These are phyloP conservation scores for Lyophyllum decastes DNA, from an alignment of 768 basidiomycete species.

Conservation along the genomic window DNA sequence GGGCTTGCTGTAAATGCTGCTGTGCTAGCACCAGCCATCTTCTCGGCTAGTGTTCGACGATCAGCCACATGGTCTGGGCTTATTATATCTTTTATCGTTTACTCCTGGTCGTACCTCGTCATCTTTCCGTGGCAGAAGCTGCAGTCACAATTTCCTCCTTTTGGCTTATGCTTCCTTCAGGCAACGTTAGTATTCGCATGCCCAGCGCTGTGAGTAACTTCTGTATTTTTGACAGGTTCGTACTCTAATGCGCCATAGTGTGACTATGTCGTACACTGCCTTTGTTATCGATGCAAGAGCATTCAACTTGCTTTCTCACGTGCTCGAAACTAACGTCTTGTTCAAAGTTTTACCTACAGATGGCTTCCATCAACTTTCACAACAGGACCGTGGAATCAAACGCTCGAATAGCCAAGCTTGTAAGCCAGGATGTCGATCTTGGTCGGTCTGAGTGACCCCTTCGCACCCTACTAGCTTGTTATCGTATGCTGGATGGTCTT, in stretches of 20 bases:
- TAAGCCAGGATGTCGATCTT: too few species aligned
- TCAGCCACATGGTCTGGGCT: background rate
- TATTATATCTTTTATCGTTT: background rate
- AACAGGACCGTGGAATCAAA: background rate
- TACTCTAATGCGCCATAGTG: background rate
- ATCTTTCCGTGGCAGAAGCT: background rate
- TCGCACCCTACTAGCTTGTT: conserved; percentile 1
- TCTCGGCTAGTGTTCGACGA: background rate
- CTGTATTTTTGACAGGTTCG: too few species aligned
- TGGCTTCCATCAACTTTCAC: background rate
- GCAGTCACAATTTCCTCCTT: background rate
- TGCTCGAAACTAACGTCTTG: background rate
- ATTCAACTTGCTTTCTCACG: background rate
- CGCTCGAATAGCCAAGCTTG: background rate
- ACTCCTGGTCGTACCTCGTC: background rate
- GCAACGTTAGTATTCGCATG: background rate
- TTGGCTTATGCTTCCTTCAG: conserved; percentile 5
- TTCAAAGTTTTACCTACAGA: background rate
- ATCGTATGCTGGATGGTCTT: background rate
- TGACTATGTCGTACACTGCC: background rate
- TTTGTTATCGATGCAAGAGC: conserved; percentile 3
- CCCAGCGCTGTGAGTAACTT: background rate
- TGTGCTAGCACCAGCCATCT: background rate
- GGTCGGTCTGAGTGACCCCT: too few species aligned
- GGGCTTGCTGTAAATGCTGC: background rate